phyloP scores from a whole-genome alignment of 768 basidiomycete genomes.

The Tremella fuciformis region DNA sequence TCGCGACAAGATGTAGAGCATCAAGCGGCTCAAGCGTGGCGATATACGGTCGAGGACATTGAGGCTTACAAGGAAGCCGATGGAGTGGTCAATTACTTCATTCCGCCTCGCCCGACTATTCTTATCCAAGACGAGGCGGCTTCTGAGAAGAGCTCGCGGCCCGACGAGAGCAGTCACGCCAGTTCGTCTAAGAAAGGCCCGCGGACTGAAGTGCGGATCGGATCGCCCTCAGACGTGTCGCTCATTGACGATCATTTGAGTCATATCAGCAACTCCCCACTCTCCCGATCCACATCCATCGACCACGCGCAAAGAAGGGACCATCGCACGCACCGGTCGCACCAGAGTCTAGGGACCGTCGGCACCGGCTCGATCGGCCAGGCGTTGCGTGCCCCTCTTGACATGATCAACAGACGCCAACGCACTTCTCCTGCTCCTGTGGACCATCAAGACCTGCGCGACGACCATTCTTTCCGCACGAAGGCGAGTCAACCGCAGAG shows the following conservation, averaged over 20 bases:
- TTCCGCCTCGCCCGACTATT: constrained; percentile 26
- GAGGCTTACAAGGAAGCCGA: constrained; percentile 30
- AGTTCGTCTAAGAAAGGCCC: not conserved
- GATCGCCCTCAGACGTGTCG: not conserved
- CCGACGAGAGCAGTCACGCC: constrained; percentile 9
- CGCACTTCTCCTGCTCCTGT: not conserved
- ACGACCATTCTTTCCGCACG: constrained; percentile 4
- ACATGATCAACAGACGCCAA: constrained; percentile 3
- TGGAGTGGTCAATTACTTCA: constrained; percentile 44
- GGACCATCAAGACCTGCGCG: not conserved
- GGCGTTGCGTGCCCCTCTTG: constrained; percentile 1
- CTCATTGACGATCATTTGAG: constrained; percentile 3
- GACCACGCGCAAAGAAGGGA: not conserved
- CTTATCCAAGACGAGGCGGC: constrained; percentile 10
- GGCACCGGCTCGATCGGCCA: constrained; percentile 1
- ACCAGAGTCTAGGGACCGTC: not conserved
- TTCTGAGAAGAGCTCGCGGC: constrained; percentile 2
- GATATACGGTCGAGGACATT: constrained; percentile 38
- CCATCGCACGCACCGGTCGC: not conserved
- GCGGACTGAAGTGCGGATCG: constrained; percentile 6
- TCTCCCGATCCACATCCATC: not conserved
- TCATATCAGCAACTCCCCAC: constrained; percentile 9
- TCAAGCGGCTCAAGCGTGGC: constrained; percentile 19
- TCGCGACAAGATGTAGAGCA: not conserved
- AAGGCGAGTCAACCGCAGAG: not conserved